Evolutionary conservation across 257 asterid species (phyloP).

Genomic region (Solanum rostratum): DNA sequence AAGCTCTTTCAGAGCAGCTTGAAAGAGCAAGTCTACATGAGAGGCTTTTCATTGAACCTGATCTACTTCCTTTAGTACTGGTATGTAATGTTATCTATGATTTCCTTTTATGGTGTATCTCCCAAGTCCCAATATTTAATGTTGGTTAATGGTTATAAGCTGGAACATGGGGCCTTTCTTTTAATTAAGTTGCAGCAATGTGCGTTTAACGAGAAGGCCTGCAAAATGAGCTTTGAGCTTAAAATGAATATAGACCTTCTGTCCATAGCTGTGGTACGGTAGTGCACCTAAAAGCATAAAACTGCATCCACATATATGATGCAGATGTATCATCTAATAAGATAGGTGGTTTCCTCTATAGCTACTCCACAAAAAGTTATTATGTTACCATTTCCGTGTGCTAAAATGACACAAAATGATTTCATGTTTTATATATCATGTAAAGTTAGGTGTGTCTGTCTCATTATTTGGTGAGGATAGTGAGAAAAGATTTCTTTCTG

Average conservation of each 20-base stretch:
- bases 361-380: neutral
- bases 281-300: neutral
- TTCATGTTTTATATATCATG: neutral
- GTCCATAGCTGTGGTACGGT: neutral
- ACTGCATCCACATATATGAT: neutral
- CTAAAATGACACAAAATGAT: neutral
- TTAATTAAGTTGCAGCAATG: neutral
- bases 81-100: conserved; percentile 16
- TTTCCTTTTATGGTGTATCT: neutral
- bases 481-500: neutral
- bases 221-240: neutral
- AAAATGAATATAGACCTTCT: neutral
- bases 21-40: conserved; percentile 57
- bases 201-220: neutral
- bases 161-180: neutral
- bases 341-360: neutral
- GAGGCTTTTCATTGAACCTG: conserved; percentile 65
- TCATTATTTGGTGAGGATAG: neutral
- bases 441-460: neutral
- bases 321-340: neutral
- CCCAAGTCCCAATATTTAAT: neutral
- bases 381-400: neutral
- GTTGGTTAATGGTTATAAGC: neutral
- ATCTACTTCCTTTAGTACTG: conserved; percentile 49
- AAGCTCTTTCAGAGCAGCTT: conserved; percentile 62